These are phyloP conservation scores for Neopestalotiopsis sp. DNA, from an alignment of 2,329 filamentous ascomycete species.

Conservation along the genomic window DNA sequence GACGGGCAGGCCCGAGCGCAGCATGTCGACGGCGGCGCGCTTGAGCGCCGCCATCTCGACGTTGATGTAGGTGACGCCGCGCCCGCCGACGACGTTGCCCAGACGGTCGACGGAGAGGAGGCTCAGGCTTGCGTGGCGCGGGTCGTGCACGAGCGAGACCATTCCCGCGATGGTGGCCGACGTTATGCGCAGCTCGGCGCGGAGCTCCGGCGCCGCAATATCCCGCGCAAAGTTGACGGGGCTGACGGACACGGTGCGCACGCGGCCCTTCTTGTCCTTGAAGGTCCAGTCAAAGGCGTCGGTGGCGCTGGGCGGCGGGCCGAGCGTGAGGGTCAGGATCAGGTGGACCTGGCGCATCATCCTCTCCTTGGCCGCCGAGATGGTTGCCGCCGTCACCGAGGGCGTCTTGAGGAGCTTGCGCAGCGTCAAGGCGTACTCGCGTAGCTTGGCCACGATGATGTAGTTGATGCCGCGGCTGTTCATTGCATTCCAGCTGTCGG, in stretches of 20 bases:
- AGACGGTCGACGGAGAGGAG: slow-evolving; percentile 79
- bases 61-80: slow-evolving; percentile 81
- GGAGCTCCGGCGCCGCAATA: slow-evolving; percentile 63
- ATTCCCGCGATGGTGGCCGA: slow-evolving; percentile 69
- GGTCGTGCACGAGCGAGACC: slow-evolving; percentile 86
- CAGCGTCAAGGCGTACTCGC: slow-evolving; percentile 81
- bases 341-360: slow-evolving; percentile 83
- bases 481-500: slow-evolving; percentile 80
- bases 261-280: slow-evolving; percentile 70
- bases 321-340: slow-evolving; percentile 82
- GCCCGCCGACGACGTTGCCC: slow-evolving; percentile 81
- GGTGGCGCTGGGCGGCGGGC: slow-evolving; percentile 74
- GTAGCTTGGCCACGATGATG: slow-evolving; percentile 81
- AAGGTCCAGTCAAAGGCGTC: slow-evolving; percentile 82
- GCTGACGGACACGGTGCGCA: slow-evolving; percentile 66
- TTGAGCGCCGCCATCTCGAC: slow-evolving; percentile 78
- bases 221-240: slow-evolving; percentile 76
- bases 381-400: slow-evolving; percentile 41
- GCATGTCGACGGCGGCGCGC: slow-evolving; percentile 75
- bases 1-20: slow-evolving; percentile 77
- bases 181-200: slow-evolving; percentile 53
- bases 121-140: slow-evolving; percentile 74
- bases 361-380: slow-evolving; percentile 65
- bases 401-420: slow-evolving; percentile 57
- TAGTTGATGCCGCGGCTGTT: slow-evolving; percentile 73